These are phyloP conservation scores for Acer campestre DNA, from an alignment of 345 rosid genomes.

Conservation along the genomic window DNA sequence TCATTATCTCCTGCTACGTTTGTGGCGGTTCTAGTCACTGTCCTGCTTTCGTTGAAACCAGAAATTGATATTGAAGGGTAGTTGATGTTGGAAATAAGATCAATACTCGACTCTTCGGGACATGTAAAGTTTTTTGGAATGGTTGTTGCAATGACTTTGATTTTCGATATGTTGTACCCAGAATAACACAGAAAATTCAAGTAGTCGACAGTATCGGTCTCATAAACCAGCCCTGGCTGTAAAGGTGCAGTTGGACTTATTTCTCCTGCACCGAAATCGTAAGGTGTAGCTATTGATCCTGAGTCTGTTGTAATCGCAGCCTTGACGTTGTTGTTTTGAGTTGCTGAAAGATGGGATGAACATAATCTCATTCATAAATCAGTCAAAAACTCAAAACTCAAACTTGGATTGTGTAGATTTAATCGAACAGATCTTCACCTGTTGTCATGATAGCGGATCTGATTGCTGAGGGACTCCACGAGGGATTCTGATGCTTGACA, in stretches of 20 bases:
- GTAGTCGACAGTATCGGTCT: constrained; percentile 63
- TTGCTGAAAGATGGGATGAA: constrained; percentile 39
- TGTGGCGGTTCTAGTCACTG: constrained; percentile 55
- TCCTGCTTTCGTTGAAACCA: constrained; percentile 42
- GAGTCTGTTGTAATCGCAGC: constrained; percentile 51
- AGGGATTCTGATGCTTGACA: constrained; percentile 60
- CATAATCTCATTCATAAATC: background rate
- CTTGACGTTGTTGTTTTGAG: constrained; percentile 56
- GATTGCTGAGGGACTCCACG: constrained; percentile 67
- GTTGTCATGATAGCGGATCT: constrained; percentile 88
- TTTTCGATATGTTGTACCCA: constrained; percentile 46
- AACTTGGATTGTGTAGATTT: background rate
- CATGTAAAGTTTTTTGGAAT: constrained; percentile 54
- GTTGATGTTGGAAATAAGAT: constrained; percentile 61
- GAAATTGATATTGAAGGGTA: constrained; percentile 76
- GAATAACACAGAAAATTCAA: constrained; percentile 69
- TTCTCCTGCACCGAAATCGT: constrained; percentile 75
- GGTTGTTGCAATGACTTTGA: constrained; percentile 42
- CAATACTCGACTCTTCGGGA: constrained; percentile 45
- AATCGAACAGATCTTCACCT: constrained; percentile 35
- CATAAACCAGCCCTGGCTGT: constrained; percentile 70
- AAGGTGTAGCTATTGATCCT: constrained; percentile 63
- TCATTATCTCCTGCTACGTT: constrained; percentile 62
- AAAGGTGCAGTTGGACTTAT: constrained; percentile 50
- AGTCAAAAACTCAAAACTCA: background rate